A percentile compares a stretch with the other conserved stretches of the same genome.
These are phyloP conservation scores for Eimeria acervulina DNA, from an alignment of 169 alveolate species.

Conservation along the genomic window DNA sequence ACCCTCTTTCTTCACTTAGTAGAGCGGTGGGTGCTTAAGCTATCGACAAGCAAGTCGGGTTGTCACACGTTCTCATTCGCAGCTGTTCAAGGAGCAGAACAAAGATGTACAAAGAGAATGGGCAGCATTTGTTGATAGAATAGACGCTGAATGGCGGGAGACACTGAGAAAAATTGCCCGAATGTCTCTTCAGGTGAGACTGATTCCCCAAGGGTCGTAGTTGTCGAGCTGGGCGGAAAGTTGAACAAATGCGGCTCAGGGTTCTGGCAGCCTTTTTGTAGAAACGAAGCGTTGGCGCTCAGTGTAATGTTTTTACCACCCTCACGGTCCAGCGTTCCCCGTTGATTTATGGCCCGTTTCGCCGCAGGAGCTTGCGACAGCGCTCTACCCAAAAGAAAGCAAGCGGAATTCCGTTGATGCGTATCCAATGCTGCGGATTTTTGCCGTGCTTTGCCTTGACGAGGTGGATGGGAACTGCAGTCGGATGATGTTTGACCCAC, in stretches of 20 bases:
- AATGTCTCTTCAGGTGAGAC: constrained; percentile 88
- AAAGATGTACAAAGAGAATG: constrained; percentile 88
- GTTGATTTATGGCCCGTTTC: background rate
- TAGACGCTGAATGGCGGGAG: constrained; percentile 84
- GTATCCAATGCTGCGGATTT: constrained; percentile 85
- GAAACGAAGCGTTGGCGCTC: background rate
- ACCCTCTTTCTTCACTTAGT: background rate
- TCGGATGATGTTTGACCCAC: constrained; percentile 86
- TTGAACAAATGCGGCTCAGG: background rate
- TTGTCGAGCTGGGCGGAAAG: background rate
- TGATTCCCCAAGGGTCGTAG: background rate
- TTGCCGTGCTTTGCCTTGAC: constrained; percentile 73
- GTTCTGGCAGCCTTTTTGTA: background rate
- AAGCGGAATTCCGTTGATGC: constrained; percentile 73
- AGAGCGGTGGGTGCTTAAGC: background rate
- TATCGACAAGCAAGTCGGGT: background rate
- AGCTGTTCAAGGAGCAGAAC: constrained; percentile 88
- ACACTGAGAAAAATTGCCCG: constrained; percentile 92
- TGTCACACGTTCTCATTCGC: background rate
- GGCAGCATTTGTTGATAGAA: constrained; percentile 70
- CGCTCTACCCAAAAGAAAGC: constrained; percentile 79
- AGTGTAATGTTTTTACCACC: background rate
- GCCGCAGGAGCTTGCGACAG: constrained; percentile 78
- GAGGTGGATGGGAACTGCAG: constrained; percentile 56
- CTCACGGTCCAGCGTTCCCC: background rate